Conservation (phyloP, 148 eudicot genomes). For the Bassia scoparia region DNA sequence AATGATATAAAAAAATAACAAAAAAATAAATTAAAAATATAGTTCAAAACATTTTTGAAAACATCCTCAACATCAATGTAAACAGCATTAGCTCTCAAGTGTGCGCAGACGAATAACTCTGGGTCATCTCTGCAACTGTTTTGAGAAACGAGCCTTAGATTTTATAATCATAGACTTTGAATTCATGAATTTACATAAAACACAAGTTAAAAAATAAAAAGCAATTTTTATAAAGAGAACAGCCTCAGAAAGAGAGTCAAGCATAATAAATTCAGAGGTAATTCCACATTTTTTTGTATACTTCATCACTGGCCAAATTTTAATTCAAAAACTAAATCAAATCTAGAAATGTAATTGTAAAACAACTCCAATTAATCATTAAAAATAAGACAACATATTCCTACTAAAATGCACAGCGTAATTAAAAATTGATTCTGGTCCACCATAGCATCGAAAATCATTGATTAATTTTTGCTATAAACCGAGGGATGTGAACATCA, state of each 20-base stretch:
- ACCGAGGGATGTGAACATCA: conserved; percentile 92
- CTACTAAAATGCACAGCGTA: conserved; percentile 60
- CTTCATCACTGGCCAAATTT: conserved; percentile 43
- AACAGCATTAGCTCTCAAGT: conserved; percentile 60
- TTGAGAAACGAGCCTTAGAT: conserved; percentile 17
- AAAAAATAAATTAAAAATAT: too few species aligned
- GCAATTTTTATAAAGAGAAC: too few species aligned
- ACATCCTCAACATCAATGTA: conserved; percentile 54
- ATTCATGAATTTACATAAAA: too few species aligned
- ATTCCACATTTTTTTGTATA: conserved; percentile 45
- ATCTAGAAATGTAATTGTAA: conserved; percentile 52
- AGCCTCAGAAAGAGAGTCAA: conserved; percentile 63
- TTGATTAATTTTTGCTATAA: conserved; percentile 42
- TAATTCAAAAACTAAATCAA: neutral
- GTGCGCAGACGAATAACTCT: conserved; percentile 72
- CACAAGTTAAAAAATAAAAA: neutral
- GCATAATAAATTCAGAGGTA: conserved; percentile 56
- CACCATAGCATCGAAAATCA: conserved; percentile 71
- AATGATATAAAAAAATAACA: too few species aligned
- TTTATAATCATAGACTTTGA: conserved; percentile 25
- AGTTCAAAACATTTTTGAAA: too few species aligned
- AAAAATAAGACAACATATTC: conserved; percentile 47
- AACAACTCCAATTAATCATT: conserved; percentile 60
- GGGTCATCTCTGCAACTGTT: conserved; percentile 68
- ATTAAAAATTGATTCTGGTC: conserved; percentile 41